These are phyloP conservation scores for Cyberlindnera veronae DNA, from an alignment of 805 yeast species.

Conservation along the genomic window DNA sequence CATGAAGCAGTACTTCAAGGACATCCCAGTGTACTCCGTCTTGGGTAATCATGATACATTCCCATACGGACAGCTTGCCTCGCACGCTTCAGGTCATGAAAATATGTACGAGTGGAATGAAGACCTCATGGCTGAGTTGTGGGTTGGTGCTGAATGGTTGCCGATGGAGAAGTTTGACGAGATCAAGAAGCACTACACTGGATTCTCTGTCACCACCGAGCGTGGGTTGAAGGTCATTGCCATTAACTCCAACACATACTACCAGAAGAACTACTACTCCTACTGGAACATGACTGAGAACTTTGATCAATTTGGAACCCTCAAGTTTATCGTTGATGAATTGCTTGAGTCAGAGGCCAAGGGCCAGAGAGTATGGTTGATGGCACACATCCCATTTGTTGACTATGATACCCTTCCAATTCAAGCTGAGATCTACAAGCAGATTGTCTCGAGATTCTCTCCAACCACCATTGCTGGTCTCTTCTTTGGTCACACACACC, in stretches of 20 bases:
- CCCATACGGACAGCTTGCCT: conserved; percentile 68
- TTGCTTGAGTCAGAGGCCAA: conserved; percentile 53
- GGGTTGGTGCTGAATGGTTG: conserved; percentile 46
- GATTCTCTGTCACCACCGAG: conserved; percentile 52
- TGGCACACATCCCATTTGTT: conserved; percentile 62
- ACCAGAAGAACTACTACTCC: conserved; percentile 58
- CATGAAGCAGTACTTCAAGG: conserved; percentile 46
- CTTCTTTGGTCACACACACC: conserved; percentile 71
- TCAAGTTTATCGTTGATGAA: conserved; percentile 59
- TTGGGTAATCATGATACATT: conserved; percentile 72
- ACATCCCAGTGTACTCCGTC: conserved; percentile 56
- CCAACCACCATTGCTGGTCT: conserved; percentile 66
- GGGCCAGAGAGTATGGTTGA: conserved; percentile 68
- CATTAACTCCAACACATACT: conserved; percentile 66
- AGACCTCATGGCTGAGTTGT: conserved; percentile 45
- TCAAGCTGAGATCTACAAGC: conserved; percentile 51
- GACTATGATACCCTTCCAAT: conserved; percentile 58
- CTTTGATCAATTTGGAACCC: conserved; percentile 61
- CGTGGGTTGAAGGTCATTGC: conserved; percentile 59
- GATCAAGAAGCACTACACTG: conserved; percentile 51
- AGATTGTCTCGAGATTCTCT: conserved; percentile 62
- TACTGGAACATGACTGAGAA: conserved; percentile 44
- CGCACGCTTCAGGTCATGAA: conserved; percentile 40
- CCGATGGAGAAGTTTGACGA: conserved; percentile 15
- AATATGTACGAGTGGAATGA: conserved; percentile 45